A percentile compares a stretch with the other conserved stretches of the same genome.
These are phyloP conservation scores for Collybia nuda DNA, from an alignment of 768 basidiomycete genomes.

Conservation along the genomic window DNA sequence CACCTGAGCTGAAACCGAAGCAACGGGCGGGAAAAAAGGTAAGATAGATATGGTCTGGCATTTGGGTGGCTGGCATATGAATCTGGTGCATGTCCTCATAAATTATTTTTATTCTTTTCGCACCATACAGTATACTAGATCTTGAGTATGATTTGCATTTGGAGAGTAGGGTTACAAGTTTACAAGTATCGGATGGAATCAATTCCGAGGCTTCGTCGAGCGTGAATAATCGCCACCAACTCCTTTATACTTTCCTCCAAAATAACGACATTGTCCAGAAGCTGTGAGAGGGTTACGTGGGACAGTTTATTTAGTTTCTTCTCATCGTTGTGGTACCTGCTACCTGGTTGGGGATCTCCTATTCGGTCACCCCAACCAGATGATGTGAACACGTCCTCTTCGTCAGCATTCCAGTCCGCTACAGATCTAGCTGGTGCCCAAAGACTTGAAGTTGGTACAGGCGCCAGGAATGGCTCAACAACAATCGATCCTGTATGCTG, in stretches of 20 bases:
- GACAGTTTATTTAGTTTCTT: constrained; percentile 28
- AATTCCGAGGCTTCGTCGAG: constrained; percentile 79
- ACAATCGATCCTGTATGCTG: constrained; percentile 68
- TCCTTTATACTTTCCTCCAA: constrained; percentile 96
- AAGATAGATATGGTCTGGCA: constrained; percentile 30
- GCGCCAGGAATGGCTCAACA: constrained; percentile 70
- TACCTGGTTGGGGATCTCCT: constrained; percentile 14
- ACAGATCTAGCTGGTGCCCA: constrained; percentile 59
- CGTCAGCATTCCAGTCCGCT: constrained; percentile 53
- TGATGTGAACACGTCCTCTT: constrained; percentile 73
- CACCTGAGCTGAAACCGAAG: constrained; percentile 14
- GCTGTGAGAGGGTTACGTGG: constrained; percentile 72
- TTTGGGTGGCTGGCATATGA: background rate
- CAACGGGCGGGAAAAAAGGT: constrained; percentile 32
- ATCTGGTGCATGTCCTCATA: background rate
- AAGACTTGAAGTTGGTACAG: constrained; percentile 53
- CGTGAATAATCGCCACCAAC: constrained; percentile 81
- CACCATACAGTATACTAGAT: background rate
- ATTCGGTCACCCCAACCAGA: constrained; percentile 15
- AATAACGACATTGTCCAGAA: constrained; percentile 93
- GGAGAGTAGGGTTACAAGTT: constrained; percentile 2
- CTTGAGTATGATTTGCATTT: background rate
- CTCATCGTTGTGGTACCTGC: constrained; percentile 27
- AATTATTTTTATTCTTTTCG: background rate
- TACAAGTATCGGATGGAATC: constrained; percentile 78